These are phyloP conservation scores for Rhizopus stolonifer DNA, from an alignment of 371 early-diverging fungal genomes.

Conservation along the genomic window DNA sequence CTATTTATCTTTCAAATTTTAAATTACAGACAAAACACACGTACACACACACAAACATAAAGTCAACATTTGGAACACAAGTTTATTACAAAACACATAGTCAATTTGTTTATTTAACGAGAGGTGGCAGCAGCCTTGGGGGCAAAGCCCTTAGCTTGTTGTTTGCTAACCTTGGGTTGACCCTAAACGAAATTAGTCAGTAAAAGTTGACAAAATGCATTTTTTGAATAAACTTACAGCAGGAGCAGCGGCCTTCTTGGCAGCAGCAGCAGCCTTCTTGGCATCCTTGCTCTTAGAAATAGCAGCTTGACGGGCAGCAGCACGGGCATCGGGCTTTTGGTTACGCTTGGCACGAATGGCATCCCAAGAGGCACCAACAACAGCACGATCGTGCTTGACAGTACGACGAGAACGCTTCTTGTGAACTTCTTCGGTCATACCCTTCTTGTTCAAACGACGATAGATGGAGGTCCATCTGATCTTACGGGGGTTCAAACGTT, in stretches of 20 bases:
- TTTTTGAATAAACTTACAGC: constrained; percentile 31
- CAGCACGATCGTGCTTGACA: constrained; percentile 95
- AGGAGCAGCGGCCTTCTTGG: constrained; percentile 74
- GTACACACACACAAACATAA: no score
- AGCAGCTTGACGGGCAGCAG: constrained; percentile 88
- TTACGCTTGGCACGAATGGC: constrained; percentile 94
- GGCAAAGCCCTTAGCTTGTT: constrained; percentile 83
- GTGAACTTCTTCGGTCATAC: constrained; percentile 91
- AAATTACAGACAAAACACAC: no score
- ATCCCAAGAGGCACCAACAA: constrained; percentile 94
- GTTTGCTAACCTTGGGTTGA: constrained; percentile 81
- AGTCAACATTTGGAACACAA: no score
- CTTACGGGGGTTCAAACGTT: constrained; percentile 96
- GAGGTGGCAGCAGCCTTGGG: constrained; percentile 85
- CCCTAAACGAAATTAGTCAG: background rate
- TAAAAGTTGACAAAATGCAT: background rate
- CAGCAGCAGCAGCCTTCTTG: constrained; percentile 77
- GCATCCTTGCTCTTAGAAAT: constrained; percentile 86
- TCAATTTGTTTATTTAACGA: constrained; percentile 81
- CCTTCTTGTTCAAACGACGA: constrained; percentile 99
- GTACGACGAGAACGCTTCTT: constrained; percentile 95
- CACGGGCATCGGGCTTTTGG: constrained; percentile 93
- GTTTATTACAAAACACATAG: no score
- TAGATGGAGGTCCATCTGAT: constrained; percentile 95
- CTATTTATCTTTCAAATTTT: no score